Base-by-base conservation (phyloP, 176 grass and related monocot genomes). In the Aegilops longissima region DNA sequence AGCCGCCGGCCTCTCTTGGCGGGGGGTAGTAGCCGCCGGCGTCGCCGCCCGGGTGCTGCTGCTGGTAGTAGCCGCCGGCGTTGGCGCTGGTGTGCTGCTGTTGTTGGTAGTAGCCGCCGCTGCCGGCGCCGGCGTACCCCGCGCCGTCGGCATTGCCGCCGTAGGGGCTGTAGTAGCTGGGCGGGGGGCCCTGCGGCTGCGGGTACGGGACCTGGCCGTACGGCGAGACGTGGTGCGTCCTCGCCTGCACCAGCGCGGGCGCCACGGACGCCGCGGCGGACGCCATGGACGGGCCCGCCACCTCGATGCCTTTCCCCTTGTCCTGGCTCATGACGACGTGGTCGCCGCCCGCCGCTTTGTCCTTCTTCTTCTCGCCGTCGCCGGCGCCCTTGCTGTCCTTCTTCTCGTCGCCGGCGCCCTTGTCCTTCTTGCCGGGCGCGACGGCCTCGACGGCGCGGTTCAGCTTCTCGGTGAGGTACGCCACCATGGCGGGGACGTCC, bases 381-480 rank as follows among this genome's bases (percentile, higher is more conserved):
- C 71, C 63, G 72, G 3, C 79, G 38, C 21, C 31, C 20, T 38
- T 21, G 56, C 77, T 90, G 52, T 87, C 71, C 58, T 92, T 89
- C 17, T 68, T 85, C 12, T 68, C 44, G 12, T 3, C 49, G 5
- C 27, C 42, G 5, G 69, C 82, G 39, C 29, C 83, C 31, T 36
- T 83, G 59, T 82, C 86, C 64, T 90, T 87, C 67, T 88, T 96
- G 70, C 80, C 86, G 9, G 77, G 59, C 24, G 88, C 76, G 70
- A 91, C 76, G 24, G 90, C 39, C 80, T 97, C 92, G 2, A 99
- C 97, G 62, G 80, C 21, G 78, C 97, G 90, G 70, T 94, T 93
- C 44, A 99, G 80, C 85, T 94, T 99, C 66, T 90, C 83, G 20
- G 81, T 80, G 61, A 99, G 94, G 47, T 88, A 89, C 1, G 31